Evolutionary conservation across 2,329 filamentous ascomycete genomes (phyloP), one percentile per base, ranked within the genome.

Genomic region (Cladophialophora chaetospira): DNA sequence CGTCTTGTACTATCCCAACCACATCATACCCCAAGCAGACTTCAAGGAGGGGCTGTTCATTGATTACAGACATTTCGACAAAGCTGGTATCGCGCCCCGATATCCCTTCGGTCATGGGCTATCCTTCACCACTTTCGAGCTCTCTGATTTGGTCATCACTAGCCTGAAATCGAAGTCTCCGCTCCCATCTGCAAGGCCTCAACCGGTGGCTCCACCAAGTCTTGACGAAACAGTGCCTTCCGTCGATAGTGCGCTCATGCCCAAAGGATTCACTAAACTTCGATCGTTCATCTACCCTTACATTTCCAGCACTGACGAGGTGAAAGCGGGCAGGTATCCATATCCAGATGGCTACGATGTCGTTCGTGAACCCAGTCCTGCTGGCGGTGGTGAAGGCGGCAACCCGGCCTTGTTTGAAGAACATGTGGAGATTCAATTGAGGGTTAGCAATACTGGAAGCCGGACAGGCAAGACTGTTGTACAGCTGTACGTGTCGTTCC

Each of bases 21-120:
- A 80, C 13, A 75, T 88, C 3, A 77, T 87, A 1, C 89, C 91
- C 0, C 90, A 96, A 68, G 89, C 95, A 65, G 86, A 90, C 62
- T 96, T 94, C 69, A 81, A 79, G 1, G 90, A 96, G 68, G 90
- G 90, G 0, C 74, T 96, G 0, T 92, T 92, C 68, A 86, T 95
- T 64, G 93, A 97, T 75, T 96, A 97, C 74, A 86, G 91, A 10
- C 83, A 92, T 71, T 92, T 97, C 65, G 91, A 96, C 76, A 89
- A 88, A 69, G 73, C 87, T 53, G 77, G 80, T 55, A 86, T 94
- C 58, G 78, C 79, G 4, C 92, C 92, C 0, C 87, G 88, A 1
- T 97, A 87, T 69, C 88, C 90, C 44, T 97, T 97, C 66, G 92
- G 93, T 0, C 92, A 86, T 58, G 93, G 92, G 0, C 80, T 97